A percentile compares a stretch with the other conserved stretches of the same genome.
These are phyloP conservation scores for Debaryomyces robertsiae DNA, from an alignment of 1,139 yeast genomes.

Conservation along the genomic window DNA sequence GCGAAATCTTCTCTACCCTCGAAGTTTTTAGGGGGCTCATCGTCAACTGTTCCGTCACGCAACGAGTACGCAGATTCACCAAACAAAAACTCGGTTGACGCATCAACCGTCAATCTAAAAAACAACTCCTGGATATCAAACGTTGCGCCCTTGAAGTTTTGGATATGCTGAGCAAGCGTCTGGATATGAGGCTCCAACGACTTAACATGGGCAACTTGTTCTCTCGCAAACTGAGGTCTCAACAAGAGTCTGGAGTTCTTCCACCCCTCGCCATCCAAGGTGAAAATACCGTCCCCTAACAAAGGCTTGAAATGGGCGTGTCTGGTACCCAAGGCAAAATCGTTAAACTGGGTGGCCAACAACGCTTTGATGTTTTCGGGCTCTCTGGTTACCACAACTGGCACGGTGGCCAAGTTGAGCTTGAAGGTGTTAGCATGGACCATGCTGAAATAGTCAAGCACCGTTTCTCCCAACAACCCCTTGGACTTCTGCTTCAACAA, in stretches of 20 bases:
- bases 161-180: slow-evolving; percentile 34
- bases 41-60: slow-evolving; percentile 21
- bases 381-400: slow-evolving; percentile 25
- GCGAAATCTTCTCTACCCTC: slow-evolving; percentile 26
- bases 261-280: slow-evolving; percentile 60
- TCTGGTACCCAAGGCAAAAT: slow-evolving; percentile 53
- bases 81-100: slow-evolving; percentile 55
- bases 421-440: slow-evolving; percentile 23
- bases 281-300: slow-evolving; percentile 61
- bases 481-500: slow-evolving; percentile 23
- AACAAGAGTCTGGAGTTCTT: slow-evolving; percentile 56
- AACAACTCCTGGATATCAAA: slow-evolving; percentile 43
- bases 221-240: slow-evolving; percentile 57
- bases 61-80: slow-evolving; percentile 47
- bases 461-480: slow-evolving; percentile 31
- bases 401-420: slow-evolving; percentile 38
- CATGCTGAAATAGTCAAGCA: slow-evolving; percentile 17
- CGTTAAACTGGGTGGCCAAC: slow-evolving; percentile 50
- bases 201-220: slow-evolving; percentile 49
- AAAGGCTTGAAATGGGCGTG: slow-evolving; percentile 43
- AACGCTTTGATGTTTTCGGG: slow-evolving; percentile 41
- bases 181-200: slow-evolving; percentile 50
- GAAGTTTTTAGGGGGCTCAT: slow-evolving; percentile 17
- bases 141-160: slow-evolving; percentile 21
- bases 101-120: slow-evolving; percentile 46